These are phyloP conservation scores for Neurospora sp. DNA, from an alignment of 2,329 filamentous ascomycete species.

Conservation along the genomic window DNA sequence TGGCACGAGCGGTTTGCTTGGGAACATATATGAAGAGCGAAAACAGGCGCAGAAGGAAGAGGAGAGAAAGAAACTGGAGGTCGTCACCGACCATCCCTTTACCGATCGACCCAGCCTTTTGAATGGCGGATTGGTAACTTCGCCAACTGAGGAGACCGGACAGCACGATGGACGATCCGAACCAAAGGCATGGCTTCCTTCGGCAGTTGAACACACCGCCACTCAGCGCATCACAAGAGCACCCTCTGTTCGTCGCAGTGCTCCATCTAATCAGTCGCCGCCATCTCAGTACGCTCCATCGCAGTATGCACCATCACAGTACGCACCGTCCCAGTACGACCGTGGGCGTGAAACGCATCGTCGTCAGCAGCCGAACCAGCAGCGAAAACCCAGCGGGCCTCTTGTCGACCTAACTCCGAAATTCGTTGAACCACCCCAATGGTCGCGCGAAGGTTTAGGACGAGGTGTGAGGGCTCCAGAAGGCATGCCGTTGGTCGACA, in stretches of 20 bases:
- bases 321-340: neutral
- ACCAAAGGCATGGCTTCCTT: constrained; percentile 29
- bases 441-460: constrained; percentile 15
- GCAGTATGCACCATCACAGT: neutral
- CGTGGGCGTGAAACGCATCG: neutral
- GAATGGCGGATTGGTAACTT: constrained; percentile 28
- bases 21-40: constrained; percentile 37
- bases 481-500: constrained; percentile 15
- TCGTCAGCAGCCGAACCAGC: neutral
- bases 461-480: constrained; percentile 13
- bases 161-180: constrained; percentile 16
- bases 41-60: constrained; percentile 25
- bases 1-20: constrained; percentile 41
- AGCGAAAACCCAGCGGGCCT: constrained; percentile 3
- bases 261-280: neutral
- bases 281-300: neutral
- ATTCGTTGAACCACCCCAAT: constrained; percentile 17
- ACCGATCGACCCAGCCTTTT: constrained; percentile 48
- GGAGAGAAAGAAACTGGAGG: constrained; percentile 5
- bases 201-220: constrained; percentile 22
- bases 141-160: constrained; percentile 16
- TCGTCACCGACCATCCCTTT: constrained; percentile 32
- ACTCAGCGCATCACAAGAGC: constrained; percentile 6
- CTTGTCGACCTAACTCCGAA: constrained; percentile 17
- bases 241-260: neutral